Conservation (phyloP, 495 filamentous ascomycete genomes). For the Aspergillus heteromorphus region DNA sequence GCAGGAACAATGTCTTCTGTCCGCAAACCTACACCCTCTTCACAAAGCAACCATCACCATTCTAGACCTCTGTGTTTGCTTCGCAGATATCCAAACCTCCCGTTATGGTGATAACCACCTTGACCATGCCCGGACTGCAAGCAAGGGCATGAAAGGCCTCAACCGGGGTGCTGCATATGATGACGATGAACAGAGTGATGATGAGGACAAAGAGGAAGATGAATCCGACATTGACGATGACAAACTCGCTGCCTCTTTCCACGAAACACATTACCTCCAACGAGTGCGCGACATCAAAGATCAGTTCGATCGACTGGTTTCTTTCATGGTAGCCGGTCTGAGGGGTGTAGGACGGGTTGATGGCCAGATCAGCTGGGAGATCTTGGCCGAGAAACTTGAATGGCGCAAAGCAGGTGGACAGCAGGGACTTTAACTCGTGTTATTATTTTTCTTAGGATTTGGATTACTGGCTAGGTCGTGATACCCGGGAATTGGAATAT, state of each 20-base stretch:
- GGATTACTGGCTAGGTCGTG: background rate
- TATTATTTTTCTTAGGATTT: background rate
- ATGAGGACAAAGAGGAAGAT: conserved; percentile 13
- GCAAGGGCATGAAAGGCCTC: conserved; percentile 8
- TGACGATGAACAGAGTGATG: conserved; percentile 14
- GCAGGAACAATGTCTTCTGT: conserved; percentile 61
- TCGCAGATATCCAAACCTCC: conserved; percentile 41
- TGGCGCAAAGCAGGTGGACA: conserved; percentile 21
- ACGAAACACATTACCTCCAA: conserved; percentile 24
- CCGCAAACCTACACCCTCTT: conserved; percentile 56
- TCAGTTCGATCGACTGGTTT: conserved; percentile 36
- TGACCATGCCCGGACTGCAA: conserved; percentile 12
- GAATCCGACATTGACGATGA: conserved; percentile 20
- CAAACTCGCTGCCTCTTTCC: conserved; percentile 10
- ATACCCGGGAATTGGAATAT: background rate
- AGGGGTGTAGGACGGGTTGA: conserved; percentile 42
- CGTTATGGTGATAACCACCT: conserved; percentile 18
- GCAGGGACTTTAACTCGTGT: background rate
- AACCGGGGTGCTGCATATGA: background rate
- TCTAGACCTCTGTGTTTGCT: conserved; percentile 51
- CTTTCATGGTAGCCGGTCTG: conserved; percentile 42
- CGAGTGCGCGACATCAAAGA: conserved; percentile 32
- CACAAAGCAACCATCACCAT: conserved; percentile 60
- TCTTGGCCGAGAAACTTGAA: conserved; percentile 43
- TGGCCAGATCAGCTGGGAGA: conserved; percentile 45